These are phyloP conservation scores for Trichosporon inkin DNA, from an alignment of 1,284 basidiomycete genomes.

Conservation along the genomic window DNA sequence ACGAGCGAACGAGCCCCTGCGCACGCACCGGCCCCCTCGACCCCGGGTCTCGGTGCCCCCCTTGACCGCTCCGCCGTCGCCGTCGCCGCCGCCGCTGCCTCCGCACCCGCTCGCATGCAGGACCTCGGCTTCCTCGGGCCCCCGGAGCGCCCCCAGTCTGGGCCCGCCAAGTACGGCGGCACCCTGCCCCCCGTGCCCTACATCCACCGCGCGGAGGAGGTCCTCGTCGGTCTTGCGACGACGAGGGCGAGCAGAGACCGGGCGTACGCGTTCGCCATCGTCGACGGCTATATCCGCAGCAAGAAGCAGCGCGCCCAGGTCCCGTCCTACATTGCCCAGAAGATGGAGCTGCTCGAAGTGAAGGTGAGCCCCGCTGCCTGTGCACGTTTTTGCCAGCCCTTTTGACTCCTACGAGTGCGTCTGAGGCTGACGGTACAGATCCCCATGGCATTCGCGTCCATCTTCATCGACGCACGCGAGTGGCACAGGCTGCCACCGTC, in stretches of 20 bases:
- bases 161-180: neutral
- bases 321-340: neutral
- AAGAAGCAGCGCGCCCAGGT: neutral
- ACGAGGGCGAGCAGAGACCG: neutral
- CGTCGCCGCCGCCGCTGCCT: neutral
- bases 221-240: neutral
- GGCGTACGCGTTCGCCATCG: neutral
- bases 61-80: too few relatives aligned
- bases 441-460: neutral
- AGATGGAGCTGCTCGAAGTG: neutral
- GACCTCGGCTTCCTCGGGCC: neutral
- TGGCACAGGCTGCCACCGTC: conserved; percentile 13
- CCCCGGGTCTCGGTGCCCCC: too few relatives aligned
- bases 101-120: neutral
- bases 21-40: too few relatives aligned
- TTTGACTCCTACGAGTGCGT: too few relatives aligned
- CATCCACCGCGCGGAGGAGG: neutral
- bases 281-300: neutral
- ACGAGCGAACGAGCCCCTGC: too few relatives aligned
- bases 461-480: conserved; percentile 15
- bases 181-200: neutral
- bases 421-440: conserved; percentile 7
- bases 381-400: too few relatives aligned
- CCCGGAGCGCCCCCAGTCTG: neutral
- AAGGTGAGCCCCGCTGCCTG: neutral